Evolutionary conservation across 495 filamentous ascomycete genomes (phyloP), one percentile per base, ranked within the genome.

Genomic region (Staphylotrichum longicolle): DNA sequence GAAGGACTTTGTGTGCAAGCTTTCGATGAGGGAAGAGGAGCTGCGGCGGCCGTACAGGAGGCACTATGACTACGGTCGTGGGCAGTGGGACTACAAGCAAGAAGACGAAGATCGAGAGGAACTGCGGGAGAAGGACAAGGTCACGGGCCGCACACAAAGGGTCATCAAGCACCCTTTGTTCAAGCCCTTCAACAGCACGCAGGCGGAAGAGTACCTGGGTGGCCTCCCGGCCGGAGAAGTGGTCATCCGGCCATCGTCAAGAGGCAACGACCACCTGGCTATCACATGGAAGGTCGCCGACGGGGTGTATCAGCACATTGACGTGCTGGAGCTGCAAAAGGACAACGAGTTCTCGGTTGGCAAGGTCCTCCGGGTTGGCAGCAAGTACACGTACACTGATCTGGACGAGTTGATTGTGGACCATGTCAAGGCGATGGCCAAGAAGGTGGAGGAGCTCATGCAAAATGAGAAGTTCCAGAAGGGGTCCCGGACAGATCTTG

Each of bases 221-320:
- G 88, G 90, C 7, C 89, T 91, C 72, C 83, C 84, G 58, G 82
- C 86, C 4, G 94, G 94, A 30, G 95, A 98, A 66, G 89, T 94
- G 52, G 90, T 98, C 40, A 96, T 98, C 67, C 88, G 94, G 10
- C 94, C 94, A 11, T 96, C 91, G 2, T 96, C 91, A 30, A 94
- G 92, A 64, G 94, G 94, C 11, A 86, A 88, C 41, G 95, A 98
- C 73, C 94, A 98, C 75, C 83, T 98, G 52, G 91, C 93, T 4
- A 83, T 98, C 45, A 98, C 94, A 1, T 98, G 94, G 94, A 98
- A 98, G 75, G 91, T 98, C n/a, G 84, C 90, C 0, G 91, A 98
- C 65, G 88, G 88, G 59, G 85, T 97, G 41, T 98, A 91, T 68
- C 93, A 98, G 76, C 94, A 98, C 69, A 90, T 98, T 58, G 95